Evolutionary conservation across 371 early-diverging fungal species (phyloP).

Genomic region (Mucor plumbeus): DNA sequence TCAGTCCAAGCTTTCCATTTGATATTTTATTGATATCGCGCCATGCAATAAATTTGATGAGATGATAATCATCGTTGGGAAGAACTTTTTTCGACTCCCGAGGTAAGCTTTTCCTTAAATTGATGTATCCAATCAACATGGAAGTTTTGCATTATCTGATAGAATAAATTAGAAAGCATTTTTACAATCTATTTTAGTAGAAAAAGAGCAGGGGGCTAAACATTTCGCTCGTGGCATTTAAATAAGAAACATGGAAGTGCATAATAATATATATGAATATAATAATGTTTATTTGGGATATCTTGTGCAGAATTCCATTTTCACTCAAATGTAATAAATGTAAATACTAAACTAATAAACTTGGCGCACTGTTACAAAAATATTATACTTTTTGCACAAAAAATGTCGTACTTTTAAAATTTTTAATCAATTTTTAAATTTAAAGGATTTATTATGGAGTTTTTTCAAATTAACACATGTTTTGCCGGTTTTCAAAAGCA

Average conservation of each 20-base stretch:
- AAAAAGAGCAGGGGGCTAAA: not conserved
- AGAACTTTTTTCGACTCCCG: not conserved
- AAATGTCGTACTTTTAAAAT: too few relatives aligned
- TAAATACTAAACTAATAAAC: not conserved
- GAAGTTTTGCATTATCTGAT: not conserved
- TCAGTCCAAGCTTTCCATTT: not conserved
- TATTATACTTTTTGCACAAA: too few relatives aligned
- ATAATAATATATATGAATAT: not conserved
- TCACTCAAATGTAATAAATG: not conserved
- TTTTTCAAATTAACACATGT: too few relatives aligned
- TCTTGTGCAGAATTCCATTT: not conserved
- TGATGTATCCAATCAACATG: not conserved
- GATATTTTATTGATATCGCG: not conserved
- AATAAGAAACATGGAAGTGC: not conserved
- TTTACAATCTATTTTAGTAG: too few relatives aligned
- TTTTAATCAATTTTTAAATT: too few relatives aligned
- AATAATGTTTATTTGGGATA: not conserved
- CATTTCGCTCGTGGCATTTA: not conserved
- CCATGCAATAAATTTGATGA: not conserved
- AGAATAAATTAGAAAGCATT: not conserved
- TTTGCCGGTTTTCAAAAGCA: too few relatives aligned
- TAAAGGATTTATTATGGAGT: not conserved
- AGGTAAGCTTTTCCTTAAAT: not conserved
- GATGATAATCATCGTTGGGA: constrained; percentile 1
- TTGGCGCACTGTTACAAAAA: not conserved